Evolutionary conservation across 192 early-diverging fungal genomes (phyloP).

Genomic region (Spinellus fusiger): DNA sequence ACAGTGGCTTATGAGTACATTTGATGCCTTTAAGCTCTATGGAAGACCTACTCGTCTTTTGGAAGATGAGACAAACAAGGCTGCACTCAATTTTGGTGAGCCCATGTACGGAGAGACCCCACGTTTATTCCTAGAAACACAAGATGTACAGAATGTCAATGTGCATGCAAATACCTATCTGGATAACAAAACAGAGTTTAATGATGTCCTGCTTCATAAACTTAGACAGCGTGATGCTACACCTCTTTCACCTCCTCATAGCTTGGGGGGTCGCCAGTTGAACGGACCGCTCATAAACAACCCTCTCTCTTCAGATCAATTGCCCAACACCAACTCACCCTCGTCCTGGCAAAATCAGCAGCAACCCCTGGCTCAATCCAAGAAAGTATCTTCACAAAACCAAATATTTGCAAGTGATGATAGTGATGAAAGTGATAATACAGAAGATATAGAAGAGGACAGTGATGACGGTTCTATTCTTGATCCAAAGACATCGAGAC

Average conservation of each 20-base stretch:
- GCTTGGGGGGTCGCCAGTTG: background rate
- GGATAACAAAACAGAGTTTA: slow-evolving; percentile 6
- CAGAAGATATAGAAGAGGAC: background rate
- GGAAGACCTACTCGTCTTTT: slow-evolving; percentile 30
- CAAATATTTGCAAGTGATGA: slow-evolving; percentile 13
- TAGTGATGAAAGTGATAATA: background rate
- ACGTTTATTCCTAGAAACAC: slow-evolving; percentile 14
- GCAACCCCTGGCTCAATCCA: background rate
- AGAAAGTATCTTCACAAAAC: background rate
- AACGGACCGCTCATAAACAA: background rate
- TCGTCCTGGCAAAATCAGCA: background rate
- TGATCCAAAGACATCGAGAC: background rate
- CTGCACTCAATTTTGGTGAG: slow-evolving; percentile 17
- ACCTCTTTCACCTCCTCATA: background rate
- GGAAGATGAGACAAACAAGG: slow-evolving; percentile 7
- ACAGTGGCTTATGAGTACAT: slow-evolving; percentile 36
- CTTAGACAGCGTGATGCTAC: background rate
- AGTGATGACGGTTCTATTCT: background rate
- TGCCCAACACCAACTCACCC: background rate
- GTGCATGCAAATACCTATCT: background rate
- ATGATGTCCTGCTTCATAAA: background rate
- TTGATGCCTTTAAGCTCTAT: slow-evolving; percentile 40
- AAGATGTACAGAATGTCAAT: slow-evolving; percentile 4
- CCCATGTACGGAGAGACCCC: background rate
- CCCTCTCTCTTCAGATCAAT: too few relatives aligned